Conservation (phyloP, 345 rosid genomes). For the Melaleuca alternifolia region DNA sequence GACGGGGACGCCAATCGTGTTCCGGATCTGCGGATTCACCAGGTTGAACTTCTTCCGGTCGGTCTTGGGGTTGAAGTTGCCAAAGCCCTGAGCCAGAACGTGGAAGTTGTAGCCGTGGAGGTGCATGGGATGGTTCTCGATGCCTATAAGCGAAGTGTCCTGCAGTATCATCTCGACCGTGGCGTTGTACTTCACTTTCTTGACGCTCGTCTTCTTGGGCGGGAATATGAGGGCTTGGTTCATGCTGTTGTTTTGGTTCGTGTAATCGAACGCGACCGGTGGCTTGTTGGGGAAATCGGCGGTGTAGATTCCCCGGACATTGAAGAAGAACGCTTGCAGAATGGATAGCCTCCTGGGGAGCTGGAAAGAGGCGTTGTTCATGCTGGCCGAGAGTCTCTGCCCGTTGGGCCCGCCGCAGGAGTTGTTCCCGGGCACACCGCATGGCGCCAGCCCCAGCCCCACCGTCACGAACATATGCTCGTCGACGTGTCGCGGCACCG, state of each 20-base stretch:
- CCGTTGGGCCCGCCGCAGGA: slow-evolving; percentile 36
- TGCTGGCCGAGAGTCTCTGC: slow-evolving; percentile 46
- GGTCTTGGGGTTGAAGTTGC: slow-evolving; percentile 44
- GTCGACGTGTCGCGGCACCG: slow-evolving; percentile 54
- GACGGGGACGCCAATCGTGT: slow-evolving; percentile 79
- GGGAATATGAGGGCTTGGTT: slow-evolving; percentile 28
- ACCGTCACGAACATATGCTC: slow-evolving; percentile 64
- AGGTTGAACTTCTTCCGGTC: slow-evolving; percentile 50
- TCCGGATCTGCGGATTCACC: slow-evolving; percentile 52
- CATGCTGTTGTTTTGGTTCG: slow-evolving; percentile 21
- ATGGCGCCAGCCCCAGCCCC: slow-evolving; percentile 34
- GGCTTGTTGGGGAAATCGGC: slow-evolving; percentile 65
- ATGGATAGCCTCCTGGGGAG: slow-evolving; percentile 43
- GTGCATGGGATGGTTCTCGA: slow-evolving; percentile 89
- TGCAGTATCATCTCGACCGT: slow-evolving; percentile 72
- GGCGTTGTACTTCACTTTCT: slow-evolving; percentile 52
- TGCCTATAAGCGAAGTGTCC: slow-evolving; percentile 44
- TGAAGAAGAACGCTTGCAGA: slow-evolving; percentile 49
- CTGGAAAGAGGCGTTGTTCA: slow-evolving; percentile 67
- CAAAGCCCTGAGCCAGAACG: slow-evolving; percentile 89
- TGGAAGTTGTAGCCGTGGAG: slow-evolving; percentile 78
- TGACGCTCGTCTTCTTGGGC: slow-evolving; percentile 50
- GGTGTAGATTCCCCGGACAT: slow-evolving; percentile 51
- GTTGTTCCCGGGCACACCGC: slow-evolving; percentile 16
- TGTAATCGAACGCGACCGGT: slow-evolving; percentile 52